Conservation (phyloP, 2,329 filamentous ascomycete species). For the Eutypella sp. region DNA sequence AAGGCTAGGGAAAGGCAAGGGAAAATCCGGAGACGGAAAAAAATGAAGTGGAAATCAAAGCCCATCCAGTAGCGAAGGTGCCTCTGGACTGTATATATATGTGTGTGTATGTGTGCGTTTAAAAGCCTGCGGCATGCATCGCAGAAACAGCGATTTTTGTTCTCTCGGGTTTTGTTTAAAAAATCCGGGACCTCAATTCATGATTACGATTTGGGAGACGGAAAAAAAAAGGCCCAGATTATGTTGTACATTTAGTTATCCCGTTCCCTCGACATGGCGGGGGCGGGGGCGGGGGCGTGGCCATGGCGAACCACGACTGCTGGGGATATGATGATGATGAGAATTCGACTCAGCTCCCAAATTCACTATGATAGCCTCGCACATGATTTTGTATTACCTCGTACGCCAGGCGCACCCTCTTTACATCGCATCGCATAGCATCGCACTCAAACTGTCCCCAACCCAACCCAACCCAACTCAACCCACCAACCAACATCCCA, state of each 20-base stretch:
- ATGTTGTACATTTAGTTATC: neutral
- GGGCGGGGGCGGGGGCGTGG: neutral
- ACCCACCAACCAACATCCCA: neutral
- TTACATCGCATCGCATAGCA: too few relatives aligned
- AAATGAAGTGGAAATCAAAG: neutral
- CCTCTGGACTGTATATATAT: constrained; percentile 1
- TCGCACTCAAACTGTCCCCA: too few relatives aligned
- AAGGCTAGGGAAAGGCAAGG: too few relatives aligned
- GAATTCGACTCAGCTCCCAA: too few relatives aligned
- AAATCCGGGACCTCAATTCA: neutral
- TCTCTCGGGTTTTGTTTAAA: too few relatives aligned
- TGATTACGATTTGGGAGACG: too few relatives aligned
- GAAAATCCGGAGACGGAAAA: too few relatives aligned
- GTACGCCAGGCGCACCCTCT: neutral
- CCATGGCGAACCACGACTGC: neutral
- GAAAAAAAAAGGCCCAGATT: neutral
- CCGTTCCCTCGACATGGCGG: neutral
- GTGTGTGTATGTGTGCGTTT: neutral
- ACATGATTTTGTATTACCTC: neutral
- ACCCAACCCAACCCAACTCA: constrained; percentile 7
- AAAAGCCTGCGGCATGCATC: too few relatives aligned
- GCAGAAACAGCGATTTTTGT: too few relatives aligned
- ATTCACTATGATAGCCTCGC: too few relatives aligned
- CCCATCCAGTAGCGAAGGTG: too few relatives aligned
- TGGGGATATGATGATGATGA: too few relatives aligned